Percentiles rank a stretch among this genome's conserved stretches.
phyloP scores from a whole-genome alignment of 2,329 filamentous ascomycete species.

The Cercospora sojina region DNA sequence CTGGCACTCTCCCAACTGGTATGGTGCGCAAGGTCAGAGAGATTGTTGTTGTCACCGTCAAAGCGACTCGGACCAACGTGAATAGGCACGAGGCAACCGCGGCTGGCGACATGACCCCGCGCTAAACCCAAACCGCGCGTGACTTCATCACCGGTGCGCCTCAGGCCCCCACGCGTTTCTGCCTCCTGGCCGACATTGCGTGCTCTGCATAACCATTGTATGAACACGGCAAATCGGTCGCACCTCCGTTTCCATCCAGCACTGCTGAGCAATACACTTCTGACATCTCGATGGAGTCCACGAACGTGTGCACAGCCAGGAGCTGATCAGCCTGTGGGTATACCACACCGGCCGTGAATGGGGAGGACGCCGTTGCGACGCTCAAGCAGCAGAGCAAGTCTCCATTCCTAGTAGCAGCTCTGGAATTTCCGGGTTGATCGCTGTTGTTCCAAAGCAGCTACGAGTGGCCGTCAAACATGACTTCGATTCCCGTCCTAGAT shows the following conservation, averaged over 20 bases:
- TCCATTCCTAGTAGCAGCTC: not conserved
- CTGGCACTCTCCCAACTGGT: not conserved
- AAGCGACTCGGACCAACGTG: not conserved
- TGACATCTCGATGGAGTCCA: not conserved
- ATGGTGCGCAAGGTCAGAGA: not conserved
- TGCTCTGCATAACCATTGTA: not conserved
- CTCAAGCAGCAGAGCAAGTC: not conserved
- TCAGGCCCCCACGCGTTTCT: not conserved
- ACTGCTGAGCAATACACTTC: not conserved
- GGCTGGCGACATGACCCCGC: not conserved
- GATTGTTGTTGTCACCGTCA: not conserved
- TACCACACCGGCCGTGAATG: not conserved
- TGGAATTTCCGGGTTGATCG: not conserved
- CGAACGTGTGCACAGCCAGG: not conserved
- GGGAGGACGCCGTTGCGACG: not conserved
- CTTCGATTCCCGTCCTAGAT: slow-evolving; percentile 51
- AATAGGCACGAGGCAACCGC: slow-evolving; percentile 2
- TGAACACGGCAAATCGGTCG: not conserved
- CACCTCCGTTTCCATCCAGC: not conserved
- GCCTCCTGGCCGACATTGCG: not conserved
- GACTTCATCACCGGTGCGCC: not conserved
- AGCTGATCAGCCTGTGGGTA: not conserved
- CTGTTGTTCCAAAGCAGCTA: not conserved
- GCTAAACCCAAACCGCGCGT: not conserved
- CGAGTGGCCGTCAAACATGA: not conserved